Conservation (phyloP, 805 yeast genomes). For the Blastobotrys chiropterorum region DNA sequence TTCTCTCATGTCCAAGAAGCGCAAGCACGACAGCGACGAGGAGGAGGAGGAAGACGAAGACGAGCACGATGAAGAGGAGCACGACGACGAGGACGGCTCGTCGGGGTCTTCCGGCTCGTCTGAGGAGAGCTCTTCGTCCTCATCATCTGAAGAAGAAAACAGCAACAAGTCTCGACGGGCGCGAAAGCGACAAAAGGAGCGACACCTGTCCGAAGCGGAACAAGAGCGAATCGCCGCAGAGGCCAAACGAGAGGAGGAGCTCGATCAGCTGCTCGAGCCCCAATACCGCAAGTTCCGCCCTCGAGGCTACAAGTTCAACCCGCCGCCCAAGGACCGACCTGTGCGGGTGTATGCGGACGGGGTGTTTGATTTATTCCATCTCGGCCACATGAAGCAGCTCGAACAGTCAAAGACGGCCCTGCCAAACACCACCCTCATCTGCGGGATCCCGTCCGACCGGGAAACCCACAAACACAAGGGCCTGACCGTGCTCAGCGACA, state of each 20-base stretch:
- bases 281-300: constrained; percentile 76
- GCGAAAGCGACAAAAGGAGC: background rate
- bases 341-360: constrained; percentile 97
- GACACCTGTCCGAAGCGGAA: background rate
- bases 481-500: constrained; percentile 80
- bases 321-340: constrained; percentile 82
- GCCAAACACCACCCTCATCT: constrained; percentile 75
- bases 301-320: constrained; percentile 64
- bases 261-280: constrained; percentile 60
- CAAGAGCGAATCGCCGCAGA: constrained; percentile 1
- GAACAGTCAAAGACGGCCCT: constrained; percentile 95
- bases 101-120: constrained; percentile 1
- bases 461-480: constrained; percentile 93
- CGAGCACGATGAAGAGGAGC: constrained; percentile 19
- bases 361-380: constrained; percentile 90
- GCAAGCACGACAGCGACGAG: constrained; percentile 6
- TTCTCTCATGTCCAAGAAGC: background rate
- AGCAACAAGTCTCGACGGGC: background rate
- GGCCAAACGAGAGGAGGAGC: constrained; percentile 47
- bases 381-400: constrained; percentile 96
- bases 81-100: constrained; percentile 19
- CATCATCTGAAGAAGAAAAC: constrained; percentile 3
- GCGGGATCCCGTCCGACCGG: constrained; percentile 86
- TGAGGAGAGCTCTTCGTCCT: background rate
- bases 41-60: constrained; percentile 17